Base-by-base conservation (phyloP, 495 filamentous ascomycete genomes). In the Penicillium robsamsonii region DNA sequence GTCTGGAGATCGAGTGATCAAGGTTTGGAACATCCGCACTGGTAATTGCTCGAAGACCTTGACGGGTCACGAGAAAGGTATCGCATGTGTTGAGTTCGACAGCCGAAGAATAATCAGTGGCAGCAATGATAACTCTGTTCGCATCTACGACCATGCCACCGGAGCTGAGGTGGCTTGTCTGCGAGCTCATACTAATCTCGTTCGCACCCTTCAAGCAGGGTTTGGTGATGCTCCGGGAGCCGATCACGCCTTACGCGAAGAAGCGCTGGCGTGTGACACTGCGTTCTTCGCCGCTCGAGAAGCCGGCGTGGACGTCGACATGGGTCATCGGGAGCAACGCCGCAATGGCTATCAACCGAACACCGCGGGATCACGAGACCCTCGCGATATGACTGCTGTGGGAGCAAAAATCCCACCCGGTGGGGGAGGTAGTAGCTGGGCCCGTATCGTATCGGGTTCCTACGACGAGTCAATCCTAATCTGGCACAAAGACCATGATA, bases 41-140 rank as follows among this genome's bases (percentile, higher is more conserved):
- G 90, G 92, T 48, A 71, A 77, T 13, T 93, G 89, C 66, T 75
- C 80, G 17, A 84, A 86, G 60, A 94, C 89, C 9, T 81, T 95
- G 37, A 71, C 89, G 44, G 95, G 94, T 5, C 94, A 99, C 65
- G 81, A 82, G 54, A 99, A 97, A 70, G 94, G 94, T 17, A 97
- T 99, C 65, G 94, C 94, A 15, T 99, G 94, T 71, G 90, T 99
- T 18, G 92, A 97, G 70, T 96, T 90, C 62, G 94, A 99, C 70
- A 92, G 90, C n/a, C 86, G 88, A n/a, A 84, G 93, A 4, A 96
- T 99, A 50, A 90, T 99, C 44, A 95, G 88, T 59, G 94, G 94
- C 3, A 96, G 92, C 70, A 96, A 91, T 63, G 94, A 99, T 69
- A 88, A 94, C 62, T 91, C 91, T 12, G 91, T 97, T 30, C 90